Evolutionary conservation across 1,139 yeast genomes (phyloP), one percentile per base, ranked within the genome.

Genomic region (Scheffersomyces cryptocercus): DNA sequence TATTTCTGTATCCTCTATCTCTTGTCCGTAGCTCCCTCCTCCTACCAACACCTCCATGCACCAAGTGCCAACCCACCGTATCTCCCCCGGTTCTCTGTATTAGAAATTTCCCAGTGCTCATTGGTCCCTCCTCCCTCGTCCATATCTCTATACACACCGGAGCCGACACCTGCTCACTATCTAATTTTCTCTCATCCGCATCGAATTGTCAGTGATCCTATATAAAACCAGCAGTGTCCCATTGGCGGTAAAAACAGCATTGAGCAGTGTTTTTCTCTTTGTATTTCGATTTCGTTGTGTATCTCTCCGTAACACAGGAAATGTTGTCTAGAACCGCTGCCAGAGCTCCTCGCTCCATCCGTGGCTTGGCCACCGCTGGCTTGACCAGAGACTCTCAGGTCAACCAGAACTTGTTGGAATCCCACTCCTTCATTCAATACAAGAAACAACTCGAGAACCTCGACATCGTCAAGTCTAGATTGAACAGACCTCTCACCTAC

Each of bases 401-500:
- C 52, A 78, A 82, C 74, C 95, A 87, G 80, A 91, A 89, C 80
- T 79, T 86, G 75, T 81, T 90, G 79, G 99, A 93, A 77, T 76
- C 82, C 62, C 83, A 81, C 70, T 87, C 93, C 47, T 90, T 83
- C 79, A 74, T 86, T 59, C 81, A 84, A 64, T 86, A 86, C 77
- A 86, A 85, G 72, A 78, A 84, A 63, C 83, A 86, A 58, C 68
- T 85, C 57, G 96, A 89, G 73, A 89, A 86, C 64, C 85, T 91
- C 57, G 80, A 87, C 59, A 86, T 89, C 61, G 97, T 93, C 63
- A 85, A 85, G 74, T 75, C 81, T 58, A 85, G 97, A 76, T 81
- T 91, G 61, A 81, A 82, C 67, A 87, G 97, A 71, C 99, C 99
- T 40, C 81, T 93, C 67, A 93, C 99, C 52, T 91, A 90, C 68